Conservation (phyloP, 257 asterid species). For the Nicotiana obtusifolia region DNA sequence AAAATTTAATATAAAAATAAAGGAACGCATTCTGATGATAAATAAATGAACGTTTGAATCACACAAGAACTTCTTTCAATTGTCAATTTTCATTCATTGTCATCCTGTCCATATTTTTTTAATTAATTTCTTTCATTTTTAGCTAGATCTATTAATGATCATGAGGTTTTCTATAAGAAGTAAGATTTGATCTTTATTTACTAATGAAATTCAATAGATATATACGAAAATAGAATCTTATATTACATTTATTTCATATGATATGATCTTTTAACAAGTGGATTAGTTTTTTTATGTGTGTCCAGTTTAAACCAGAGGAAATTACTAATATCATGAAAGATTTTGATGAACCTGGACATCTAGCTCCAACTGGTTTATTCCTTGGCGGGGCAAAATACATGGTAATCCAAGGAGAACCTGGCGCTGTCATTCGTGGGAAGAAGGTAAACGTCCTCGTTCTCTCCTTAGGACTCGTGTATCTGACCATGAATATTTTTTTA, state of each 20-base stretch:
- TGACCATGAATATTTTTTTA: too few species aligned
- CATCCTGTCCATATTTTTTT: too few species aligned
- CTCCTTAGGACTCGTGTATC: too few species aligned
- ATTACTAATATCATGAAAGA: slow-evolving; percentile 38
- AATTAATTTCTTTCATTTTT: not conserved
- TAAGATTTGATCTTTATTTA: not conserved
- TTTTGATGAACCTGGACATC: slow-evolving; percentile 46
- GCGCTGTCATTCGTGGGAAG: slow-evolving; percentile 59
- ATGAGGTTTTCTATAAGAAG: not conserved
- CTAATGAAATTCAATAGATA: not conserved
- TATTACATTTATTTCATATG: not conserved
- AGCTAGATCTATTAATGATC: not conserved
- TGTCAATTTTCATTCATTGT: not conserved
- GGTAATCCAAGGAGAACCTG: slow-evolving; percentile 63
- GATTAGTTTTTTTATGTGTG: not conserved
- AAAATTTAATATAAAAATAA: too few species aligned
- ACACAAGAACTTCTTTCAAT: not conserved
- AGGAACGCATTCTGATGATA: not conserved
- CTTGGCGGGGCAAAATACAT: slow-evolving; percentile 46
- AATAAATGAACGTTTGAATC: not conserved
- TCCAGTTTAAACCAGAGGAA: slow-evolving; percentile 44
- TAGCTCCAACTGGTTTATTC: slow-evolving; percentile 48
- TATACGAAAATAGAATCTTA: not conserved
- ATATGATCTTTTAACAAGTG: not conserved
- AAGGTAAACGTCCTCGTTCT: slow-evolving; percentile 23